Evolutionary conservation across 2,329 filamentous ascomycete genomes (phyloP), one percentile per base, ranked within the genome.

Genomic region (Rutstroemia sp.): DNA sequence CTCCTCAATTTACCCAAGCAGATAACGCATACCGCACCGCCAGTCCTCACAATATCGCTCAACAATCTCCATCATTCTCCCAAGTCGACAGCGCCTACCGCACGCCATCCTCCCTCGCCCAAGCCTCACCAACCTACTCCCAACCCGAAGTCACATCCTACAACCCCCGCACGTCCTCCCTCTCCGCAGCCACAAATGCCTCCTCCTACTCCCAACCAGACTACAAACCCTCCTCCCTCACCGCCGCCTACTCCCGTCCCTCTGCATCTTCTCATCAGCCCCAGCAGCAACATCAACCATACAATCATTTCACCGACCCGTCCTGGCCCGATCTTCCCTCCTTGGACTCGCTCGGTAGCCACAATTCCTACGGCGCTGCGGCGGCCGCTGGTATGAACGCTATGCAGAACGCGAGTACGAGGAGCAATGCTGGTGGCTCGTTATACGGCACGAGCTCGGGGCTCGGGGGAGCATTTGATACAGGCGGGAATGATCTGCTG

Each of bases 261-360:
- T 56, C 61, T 12, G 63, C 66, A 51, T 49, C 63, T 1, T 61
- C 64, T n/a, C 66, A 68, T 14, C 30, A 34, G 9, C 30, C 30
- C 12, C 30, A 34, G 12, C 30, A 34, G 9, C 65, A 67, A 57
- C 61, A 57, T 34, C 63, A 66, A 54, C 30, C 52, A 6, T 69
- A 68, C 39, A 59, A 51, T 47, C 58, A 66, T 45, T 68, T 66
- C 45, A 58, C 65, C 4, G 65, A 67, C 25, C 61, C 66, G 4
- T 61, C 66, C 5, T 69, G 63, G 44, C 61, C 68, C 21, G 66
- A 69, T 49, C 58, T 69, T 1, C 67, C 67, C 10, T 67, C 66
- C 10, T 52, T 69, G 0, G 66, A 69, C 14, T 45, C 39, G 16
- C 39, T 42, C 39, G 18, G 39, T 19, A 42, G 16, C n/a, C 39